A percentile compares a stretch with the other conserved stretches of the same genome.
Evolutionary conservation across 495 filamentous ascomycete species (phyloP).

Genomic region (Lepraria neglecta): DNA sequence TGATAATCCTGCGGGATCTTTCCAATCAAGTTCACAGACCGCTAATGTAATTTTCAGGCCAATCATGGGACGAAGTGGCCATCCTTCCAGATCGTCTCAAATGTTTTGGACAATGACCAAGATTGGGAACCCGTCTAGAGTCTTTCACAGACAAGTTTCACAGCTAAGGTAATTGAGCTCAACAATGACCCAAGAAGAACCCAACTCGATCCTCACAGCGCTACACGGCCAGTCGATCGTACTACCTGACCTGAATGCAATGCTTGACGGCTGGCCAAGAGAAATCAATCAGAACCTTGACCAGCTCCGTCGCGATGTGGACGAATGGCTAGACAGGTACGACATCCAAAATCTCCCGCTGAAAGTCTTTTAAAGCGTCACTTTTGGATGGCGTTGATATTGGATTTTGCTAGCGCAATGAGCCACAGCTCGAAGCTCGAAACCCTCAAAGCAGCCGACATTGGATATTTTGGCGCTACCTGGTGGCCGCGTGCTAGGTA

Average conservation of each 20-base stretch:
- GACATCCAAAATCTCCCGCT: background rate
- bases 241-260: constrained; percentile 12
- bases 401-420: constrained; percentile 1
- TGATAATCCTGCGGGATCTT: too few relatives aligned
- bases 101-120: too few relatives aligned
- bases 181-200: constrained; percentile 1
- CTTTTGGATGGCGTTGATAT: too few relatives aligned
- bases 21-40: too few relatives aligned
- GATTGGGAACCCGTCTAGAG: too few relatives aligned
- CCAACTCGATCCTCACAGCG: background rate
- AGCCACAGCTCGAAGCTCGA: background rate
- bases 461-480: constrained; percentile 15
- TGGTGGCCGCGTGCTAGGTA: constrained; percentile 13
- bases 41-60: too few relatives aligned
- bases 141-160: too few relatives aligned
- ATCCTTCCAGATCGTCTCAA: too few relatives aligned
- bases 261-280: constrained; percentile 11
- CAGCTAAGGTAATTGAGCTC: too few relatives aligned
- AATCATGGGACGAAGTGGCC: too few relatives aligned
- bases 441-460: constrained; percentile 8
- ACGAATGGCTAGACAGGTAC: constrained; percentile 12
- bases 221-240: constrained; percentile 11
- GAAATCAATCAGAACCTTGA: constrained; percentile 8
- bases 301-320: constrained; percentile 7
- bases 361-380: background rate